phyloP scores from a whole-genome alignment of 306 rosid species.

The Vigna reflexopilosa region DNA sequence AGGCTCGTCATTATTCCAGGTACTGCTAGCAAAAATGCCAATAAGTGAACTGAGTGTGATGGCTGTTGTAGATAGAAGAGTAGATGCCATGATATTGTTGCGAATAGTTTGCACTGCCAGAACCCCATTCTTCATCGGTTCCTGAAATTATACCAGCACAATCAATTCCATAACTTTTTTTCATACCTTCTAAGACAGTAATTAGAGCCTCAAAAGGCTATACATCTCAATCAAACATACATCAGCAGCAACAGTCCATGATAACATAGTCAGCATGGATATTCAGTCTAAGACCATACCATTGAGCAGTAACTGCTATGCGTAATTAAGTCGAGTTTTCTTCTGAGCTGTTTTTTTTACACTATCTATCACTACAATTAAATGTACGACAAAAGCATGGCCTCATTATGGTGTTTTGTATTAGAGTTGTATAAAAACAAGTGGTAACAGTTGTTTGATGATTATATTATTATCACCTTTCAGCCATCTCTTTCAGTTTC shows the following conservation, averaged over 20 bases:
- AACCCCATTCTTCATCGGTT: conserved; percentile 87
- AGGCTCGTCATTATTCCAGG: conserved; percentile 47
- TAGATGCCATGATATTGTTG: conserved; percentile 91
- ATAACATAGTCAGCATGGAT: not conserved
- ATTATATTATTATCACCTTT: conserved; percentile 8
- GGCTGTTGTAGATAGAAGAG: conserved; percentile 85
- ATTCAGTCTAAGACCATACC: conserved; percentile 4
- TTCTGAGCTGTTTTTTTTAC: not conserved
- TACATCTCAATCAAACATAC: conserved; percentile 9
- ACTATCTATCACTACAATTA: not conserved
- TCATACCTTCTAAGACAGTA: conserved; percentile 6
- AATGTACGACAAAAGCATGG: not conserved
- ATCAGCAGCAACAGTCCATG: not conserved
- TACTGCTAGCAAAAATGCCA: conserved; percentile 68
- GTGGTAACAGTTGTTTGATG: not conserved
- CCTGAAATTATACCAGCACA: conserved; percentile 58
- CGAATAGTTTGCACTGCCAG: conserved; percentile 79
- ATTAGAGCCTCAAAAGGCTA: not conserved
- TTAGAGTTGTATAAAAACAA: not conserved
- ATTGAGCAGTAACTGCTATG: too few relatives aligned
- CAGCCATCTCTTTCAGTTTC: conserved; percentile 4
- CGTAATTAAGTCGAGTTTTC: not conserved
- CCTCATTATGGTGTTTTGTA: not conserved
- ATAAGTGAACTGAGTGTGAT: conserved; percentile 85
- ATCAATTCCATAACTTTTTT: conserved; percentile 15